Percentiles rank a stretch among this genome's conserved stretches.
Conservation (phyloP, 106 monocot species). For the Gastrodia elata region DNA sequence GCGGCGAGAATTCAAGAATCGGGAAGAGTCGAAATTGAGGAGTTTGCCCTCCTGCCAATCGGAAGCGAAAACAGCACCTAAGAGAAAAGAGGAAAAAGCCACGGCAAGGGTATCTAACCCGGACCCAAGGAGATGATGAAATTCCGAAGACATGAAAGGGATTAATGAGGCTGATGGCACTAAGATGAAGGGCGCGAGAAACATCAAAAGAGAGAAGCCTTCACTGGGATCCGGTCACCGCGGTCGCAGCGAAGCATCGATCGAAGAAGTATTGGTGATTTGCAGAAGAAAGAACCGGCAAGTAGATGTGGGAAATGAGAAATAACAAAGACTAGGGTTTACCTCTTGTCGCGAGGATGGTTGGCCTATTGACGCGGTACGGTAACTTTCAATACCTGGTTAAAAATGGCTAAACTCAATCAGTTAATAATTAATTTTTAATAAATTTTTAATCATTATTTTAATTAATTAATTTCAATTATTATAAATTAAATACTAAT, state of each 20-base stretch:
- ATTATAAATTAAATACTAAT: no score
- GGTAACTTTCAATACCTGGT: background rate
- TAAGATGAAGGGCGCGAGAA: background rate
- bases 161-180: background rate
- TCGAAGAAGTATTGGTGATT: background rate
- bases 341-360: background rate
- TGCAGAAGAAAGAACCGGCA: background rate
- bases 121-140: background rate
- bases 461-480: no score
- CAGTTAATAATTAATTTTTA: no score
- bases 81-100: background rate
- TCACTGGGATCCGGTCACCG: conserved; percentile 4
- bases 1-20: background rate
- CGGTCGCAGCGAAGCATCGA: conserved; percentile 5
- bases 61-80: background rate
- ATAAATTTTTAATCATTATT: no score
- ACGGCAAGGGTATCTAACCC: conserved; percentile 1
- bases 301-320: background rate
- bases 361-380: background rate
- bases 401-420: no score
- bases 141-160: conserved; percentile 13
- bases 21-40: background rate
- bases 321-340: background rate
- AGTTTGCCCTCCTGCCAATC: background rate
- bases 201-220: background rate